Percentiles rank a stretch among this genome's conserved stretches.
Evolutionary conservation across 2,329 filamentous ascomycete genomes (phyloP).

Genomic region (Neofusicoccum ribis): DNA sequence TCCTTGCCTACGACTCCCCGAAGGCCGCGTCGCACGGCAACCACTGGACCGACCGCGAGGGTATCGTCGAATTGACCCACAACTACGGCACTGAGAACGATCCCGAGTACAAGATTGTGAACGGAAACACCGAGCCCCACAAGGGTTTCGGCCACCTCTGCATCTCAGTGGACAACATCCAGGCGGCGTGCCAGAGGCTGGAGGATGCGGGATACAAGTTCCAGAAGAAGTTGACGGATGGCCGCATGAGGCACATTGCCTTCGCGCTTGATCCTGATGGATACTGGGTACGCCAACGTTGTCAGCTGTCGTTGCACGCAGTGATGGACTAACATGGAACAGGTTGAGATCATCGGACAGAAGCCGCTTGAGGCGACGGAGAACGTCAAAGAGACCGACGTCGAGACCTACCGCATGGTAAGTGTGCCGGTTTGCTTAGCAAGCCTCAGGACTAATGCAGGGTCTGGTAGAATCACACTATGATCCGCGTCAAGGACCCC

Average conservation of each 20-base stretch:
- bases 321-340: not conserved
- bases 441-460: not conserved
- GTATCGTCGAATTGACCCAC: conserved; percentile 81
- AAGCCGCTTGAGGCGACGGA: conserved; percentile 72
- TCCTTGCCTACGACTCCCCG: conserved; percentile 83
- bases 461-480: conserved; percentile 71
- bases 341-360: conserved; percentile 72
- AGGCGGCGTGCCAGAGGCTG: conserved; percentile 84
- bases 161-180: conserved; percentile 67
- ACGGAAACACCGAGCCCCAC: conserved; percentile 87
- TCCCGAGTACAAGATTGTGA: conserved; percentile 75
- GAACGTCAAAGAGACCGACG: conserved; percentile 69
- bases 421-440: conserved; percentile 43
- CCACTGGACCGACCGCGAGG: conserved; percentile 79
- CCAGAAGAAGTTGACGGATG: conserved; percentile 91
- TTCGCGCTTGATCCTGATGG: conserved; percentile 86
- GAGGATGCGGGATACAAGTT: conserved; percentile 90
- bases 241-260: conserved; percentile 67
- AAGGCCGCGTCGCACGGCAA: conserved; percentile 72
- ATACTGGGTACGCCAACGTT: conserved; percentile 48
- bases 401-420: conserved; percentile 69
- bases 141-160: conserved; percentile 84
- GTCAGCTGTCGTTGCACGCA: too few relatives aligned
- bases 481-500: conserved; percentile 83
- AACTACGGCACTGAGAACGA: conserved; percentile 90